Base-by-base conservation (phyloP, 805 yeast genomes). In the Pichia ethanolica region DNA sequence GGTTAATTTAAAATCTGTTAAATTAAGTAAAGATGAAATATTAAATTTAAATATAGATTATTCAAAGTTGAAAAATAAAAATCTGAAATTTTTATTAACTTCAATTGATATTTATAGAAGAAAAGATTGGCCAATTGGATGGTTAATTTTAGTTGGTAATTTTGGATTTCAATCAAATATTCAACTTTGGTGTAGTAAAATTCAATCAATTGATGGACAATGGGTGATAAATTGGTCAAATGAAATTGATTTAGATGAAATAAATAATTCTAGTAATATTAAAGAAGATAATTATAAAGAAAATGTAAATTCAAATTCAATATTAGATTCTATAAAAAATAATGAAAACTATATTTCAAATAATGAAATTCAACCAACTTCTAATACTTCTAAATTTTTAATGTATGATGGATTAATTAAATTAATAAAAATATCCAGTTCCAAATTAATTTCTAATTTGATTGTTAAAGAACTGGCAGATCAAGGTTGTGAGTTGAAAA, bases 1-100 rank as follows among this genome's bases (percentile, higher is more conserved):
- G 93, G 72, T 78, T 6, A 68, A 71, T n/a, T 78, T 78, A 54
- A 78, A 76, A 39, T 72, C 78, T 39, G 71, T 85, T 43, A 71
- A 66, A 34, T 58, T 86, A 32, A 67, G 72, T 3, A 70, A 72
- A 3, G 70, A 69, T 7, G 89, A 82, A 59, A 60, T 73, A 25
- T 6, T 49, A 9, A 72, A 73, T 48, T 57, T 79, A 35, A 64
- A 68, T 49, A 66, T 70, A 33, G 63, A 65, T 52, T 55, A 66
- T 34, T 57, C 56, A 6, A 59, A 58, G 20, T 55, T 64, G 35
- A 60, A 59, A 44, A 55, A 61, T 13, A 58, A 51, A 28, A 50
- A 45, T 32, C 41, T 57, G 5, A 53, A 56, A 3, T 52, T 51
- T 14, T 59, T 59, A 35, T 52, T 67, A 27, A 53, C 61, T 13